Base-by-base conservation (phyloP, 352 stramenopile genomes). In the Blastocystis sp. region DNA sequence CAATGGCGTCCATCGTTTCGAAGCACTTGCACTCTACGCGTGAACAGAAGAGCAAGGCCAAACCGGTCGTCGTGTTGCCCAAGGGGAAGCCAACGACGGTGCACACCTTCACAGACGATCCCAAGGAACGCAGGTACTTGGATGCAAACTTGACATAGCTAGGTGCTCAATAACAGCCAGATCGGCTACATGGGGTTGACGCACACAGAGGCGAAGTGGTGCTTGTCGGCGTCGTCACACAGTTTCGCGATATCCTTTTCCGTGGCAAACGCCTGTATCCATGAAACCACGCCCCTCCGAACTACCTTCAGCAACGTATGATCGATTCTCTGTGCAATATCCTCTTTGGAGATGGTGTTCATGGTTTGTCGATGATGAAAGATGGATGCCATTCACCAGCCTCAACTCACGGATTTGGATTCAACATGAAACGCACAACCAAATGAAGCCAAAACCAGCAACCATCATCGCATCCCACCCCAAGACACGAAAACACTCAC, bases 81-180 rank as follows among this genome's bases (percentile, higher is more conserved):
- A 96, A 90, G 1, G 94, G 94, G 78, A 96, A 96, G 24, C 93
- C 94, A 29, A 96, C 93, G 21, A 93, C 93, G 62, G 93, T 95
- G 91, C 93, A 95, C 62, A 96, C 94, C 63, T 95, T 95, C 61
- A 95, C 93, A 63, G 16, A 92, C 92, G 12, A 85, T 85, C 33
- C 55, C 63, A 41, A 90, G 66, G 62, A 90, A 80, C 62, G 91
- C 26, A 80, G 26, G 21, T 60, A 26, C 59, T 92, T 51, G 35
- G 90, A n/a, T 21, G 60, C 37, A 16, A 21, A 63, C 33, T 13
- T 6, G 41, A 60, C 61, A 37, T 77, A 41, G 21, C 39, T 88
- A 45, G 51, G 31, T 9, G 24, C 39, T 37, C 16, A n/a, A 45
- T 24, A 31, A 91, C 16, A 13, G 33, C 33, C 29, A 39, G 91